phyloP scores from a whole-genome alignment of 202 grass and related monocot species.

The Schoenoplectus tabernaemontani region DNA sequence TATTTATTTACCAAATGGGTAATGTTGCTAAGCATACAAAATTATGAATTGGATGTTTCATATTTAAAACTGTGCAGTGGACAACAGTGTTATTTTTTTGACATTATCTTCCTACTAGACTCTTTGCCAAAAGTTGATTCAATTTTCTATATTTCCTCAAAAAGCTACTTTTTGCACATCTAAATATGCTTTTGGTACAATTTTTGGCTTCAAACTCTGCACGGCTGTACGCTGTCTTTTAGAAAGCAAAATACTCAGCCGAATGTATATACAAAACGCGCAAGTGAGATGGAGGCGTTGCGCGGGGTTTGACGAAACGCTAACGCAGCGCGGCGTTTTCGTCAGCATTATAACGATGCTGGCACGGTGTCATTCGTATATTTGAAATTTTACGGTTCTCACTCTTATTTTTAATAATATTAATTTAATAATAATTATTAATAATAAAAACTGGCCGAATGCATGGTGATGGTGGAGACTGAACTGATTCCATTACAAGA shows the following conservation, averaged over 20 bases:
- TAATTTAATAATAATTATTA: too few relatives aligned
- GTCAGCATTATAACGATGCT: too few relatives aligned
- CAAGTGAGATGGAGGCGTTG: too few relatives aligned
- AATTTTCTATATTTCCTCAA: conserved; percentile 15
- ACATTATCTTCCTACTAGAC: not conserved
- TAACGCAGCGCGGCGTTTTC: too few relatives aligned
- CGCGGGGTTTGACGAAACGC: too few relatives aligned
- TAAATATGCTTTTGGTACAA: conserved; percentile 6
- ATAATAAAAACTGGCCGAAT: too few relatives aligned
- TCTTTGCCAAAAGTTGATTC: not conserved
- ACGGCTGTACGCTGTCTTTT: not conserved
- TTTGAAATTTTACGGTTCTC: too few relatives aligned
- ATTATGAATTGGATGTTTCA: not conserved
- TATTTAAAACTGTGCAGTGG: not conserved
- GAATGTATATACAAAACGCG: too few relatives aligned
- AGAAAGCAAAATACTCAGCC: not conserved
- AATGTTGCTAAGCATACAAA: not conserved
- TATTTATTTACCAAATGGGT: too few relatives aligned
- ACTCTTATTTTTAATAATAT: too few relatives aligned
- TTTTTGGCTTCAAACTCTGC: not conserved
- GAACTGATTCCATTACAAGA: not conserved
- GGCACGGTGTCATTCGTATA: too few relatives aligned
- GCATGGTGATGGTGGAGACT: not conserved
- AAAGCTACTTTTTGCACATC: not conserved
- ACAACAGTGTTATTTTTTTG: not conserved